Evolutionary conservation across 106 monocot genomes (phyloP).

Genomic region (Platanthera guangdongensis): DNA sequence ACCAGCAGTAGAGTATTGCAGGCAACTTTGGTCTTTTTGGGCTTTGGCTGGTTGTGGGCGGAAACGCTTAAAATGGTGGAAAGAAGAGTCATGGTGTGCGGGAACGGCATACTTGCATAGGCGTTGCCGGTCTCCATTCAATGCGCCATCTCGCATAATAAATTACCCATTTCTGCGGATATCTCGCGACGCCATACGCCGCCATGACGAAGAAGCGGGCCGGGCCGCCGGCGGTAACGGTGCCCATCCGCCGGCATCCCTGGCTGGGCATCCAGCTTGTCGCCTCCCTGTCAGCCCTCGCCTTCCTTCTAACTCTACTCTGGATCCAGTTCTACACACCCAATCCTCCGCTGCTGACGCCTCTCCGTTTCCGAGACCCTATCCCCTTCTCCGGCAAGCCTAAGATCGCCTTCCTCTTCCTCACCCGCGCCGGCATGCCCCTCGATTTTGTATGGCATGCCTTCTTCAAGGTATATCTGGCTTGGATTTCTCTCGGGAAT

Average conservation of each 20-base stretch:
- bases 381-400: conserved; percentile 27
- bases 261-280: conserved; percentile 33
- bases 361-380: neutral
- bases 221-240: neutral
- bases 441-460: conserved; percentile 91
- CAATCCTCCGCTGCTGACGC: neutral
- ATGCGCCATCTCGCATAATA: neutral
- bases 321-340: conserved; percentile 17
- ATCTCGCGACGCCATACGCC: neutral
- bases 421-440: conserved; percentile 50
- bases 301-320: conserved; percentile 30
- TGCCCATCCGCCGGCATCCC: conserved; percentile 8
- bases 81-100: neutral
- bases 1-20: no score
- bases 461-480: conserved; percentile 51
- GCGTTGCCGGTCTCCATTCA: neutral
- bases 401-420: conserved; percentile 89
- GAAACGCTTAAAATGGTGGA: no score
- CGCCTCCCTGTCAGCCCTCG: conserved; percentile 19
- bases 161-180: neutral
- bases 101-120: neutral
- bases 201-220: conserved; percentile 8
- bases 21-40: no score
- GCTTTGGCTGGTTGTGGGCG: no score
- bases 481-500: neutral